Percentiles rank a stretch among this genome's conserved stretches.
Conservation (phyloP, 2,329 filamentous ascomycete species). For the Neopestalotiopsis rosae region DNA sequence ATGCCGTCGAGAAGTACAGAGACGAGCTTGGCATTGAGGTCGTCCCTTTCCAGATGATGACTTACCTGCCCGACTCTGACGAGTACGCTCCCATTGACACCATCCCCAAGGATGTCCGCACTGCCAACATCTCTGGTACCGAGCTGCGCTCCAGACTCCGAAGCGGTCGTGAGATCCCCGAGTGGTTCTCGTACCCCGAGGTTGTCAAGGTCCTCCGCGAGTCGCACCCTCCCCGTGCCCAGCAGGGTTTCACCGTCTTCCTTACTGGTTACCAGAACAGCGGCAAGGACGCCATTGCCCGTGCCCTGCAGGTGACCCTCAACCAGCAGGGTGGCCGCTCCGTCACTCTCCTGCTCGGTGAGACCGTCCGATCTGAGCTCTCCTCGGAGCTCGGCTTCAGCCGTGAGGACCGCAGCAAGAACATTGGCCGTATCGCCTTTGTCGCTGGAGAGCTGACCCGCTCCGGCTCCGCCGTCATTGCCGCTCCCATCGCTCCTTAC, state of each 20-base stretch:
- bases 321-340: slow-evolving; percentile 97
- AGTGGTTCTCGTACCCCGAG: slow-evolving; percentile 99
- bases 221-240: slow-evolving; percentile 88
- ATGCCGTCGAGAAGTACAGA: slow-evolving; percentile 94
- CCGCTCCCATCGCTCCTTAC: slow-evolving; percentile 94
- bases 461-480: slow-evolving; percentile 92
- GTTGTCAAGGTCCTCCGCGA: slow-evolving; percentile 96
- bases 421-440: slow-evolving; percentile 95
- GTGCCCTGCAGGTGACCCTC: slow-evolving; percentile 93
- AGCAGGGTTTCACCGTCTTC: slow-evolving; percentile 98
- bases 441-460: slow-evolving; percentile 94
- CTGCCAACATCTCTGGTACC: slow-evolving; percentile 84
- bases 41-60: slow-evolving; percentile 99
- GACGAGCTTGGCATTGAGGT: slow-evolving; percentile 98
- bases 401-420: slow-evolving; percentile 88
- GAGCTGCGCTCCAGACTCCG: slow-evolving; percentile 92
- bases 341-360: slow-evolving; percentile 91
- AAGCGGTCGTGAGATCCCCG: slow-evolving; percentile 92
- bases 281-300: slow-evolving; percentile 95
- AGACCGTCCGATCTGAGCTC: slow-evolving; percentile 92
- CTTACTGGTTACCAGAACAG: slow-evolving; percentile 96
- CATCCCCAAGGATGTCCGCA: slow-evolving; percentile 82
- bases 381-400: slow-evolving; percentile 96
- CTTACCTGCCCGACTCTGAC: slow-evolving; percentile 95
- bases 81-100: slow-evolving; percentile 95